Conservation (phyloP, 345 rosid genomes). For the Corymbia maculata region DNA sequence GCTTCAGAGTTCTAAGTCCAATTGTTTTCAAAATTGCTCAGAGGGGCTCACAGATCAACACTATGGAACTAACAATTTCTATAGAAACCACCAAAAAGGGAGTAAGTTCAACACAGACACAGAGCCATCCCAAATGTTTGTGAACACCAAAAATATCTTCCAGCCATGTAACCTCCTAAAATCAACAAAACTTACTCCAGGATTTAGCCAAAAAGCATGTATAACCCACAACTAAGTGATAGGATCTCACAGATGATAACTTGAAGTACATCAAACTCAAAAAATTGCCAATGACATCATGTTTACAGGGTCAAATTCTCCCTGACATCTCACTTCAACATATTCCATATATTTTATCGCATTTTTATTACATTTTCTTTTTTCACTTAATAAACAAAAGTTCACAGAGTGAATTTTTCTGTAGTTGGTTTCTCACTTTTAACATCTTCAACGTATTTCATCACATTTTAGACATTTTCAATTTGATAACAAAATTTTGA, state of each 20-base stretch:
- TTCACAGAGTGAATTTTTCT: neutral
- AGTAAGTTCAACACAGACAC: neutral
- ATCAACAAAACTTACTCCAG: neutral
- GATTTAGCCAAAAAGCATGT: neutral
- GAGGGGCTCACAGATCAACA: neutral
- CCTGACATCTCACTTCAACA: neutral
- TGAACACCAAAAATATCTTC: neutral
- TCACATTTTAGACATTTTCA: neutral
- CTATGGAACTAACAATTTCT: neutral
- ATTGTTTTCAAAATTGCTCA: neutral
- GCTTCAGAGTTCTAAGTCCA: neutral
- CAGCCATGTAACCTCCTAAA: neutral
- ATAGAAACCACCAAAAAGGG: neutral
- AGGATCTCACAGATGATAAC: neutral
- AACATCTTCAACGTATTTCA: neutral
- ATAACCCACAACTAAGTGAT: neutral
- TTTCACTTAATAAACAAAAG: neutral
- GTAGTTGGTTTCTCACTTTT: neutral
- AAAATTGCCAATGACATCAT: neutral
- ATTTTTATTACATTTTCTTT: neutral
- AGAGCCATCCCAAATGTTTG: neutral
- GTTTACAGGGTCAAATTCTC: neutral
- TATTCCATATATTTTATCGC: neutral
- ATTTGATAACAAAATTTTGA: neutral
- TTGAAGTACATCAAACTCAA: neutral